Evolutionary conservation across 2,329 filamentous ascomycete genomes (phyloP).

Genomic region (Phaeophleospora eucalypticola): DNA sequence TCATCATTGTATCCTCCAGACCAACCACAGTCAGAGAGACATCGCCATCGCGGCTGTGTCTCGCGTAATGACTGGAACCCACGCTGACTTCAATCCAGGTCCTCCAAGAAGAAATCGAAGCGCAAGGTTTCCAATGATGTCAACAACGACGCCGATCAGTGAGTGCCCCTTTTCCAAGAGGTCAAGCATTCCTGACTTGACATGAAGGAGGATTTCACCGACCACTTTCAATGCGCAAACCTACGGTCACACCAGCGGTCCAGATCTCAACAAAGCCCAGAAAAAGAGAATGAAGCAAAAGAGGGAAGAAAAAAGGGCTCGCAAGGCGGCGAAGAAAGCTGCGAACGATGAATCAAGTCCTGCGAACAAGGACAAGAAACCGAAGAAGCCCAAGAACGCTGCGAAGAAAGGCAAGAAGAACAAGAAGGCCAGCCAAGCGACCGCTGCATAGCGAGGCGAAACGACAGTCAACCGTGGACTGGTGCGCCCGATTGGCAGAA

Average conservation of each 20-base stretch:
- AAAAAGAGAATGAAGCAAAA: background rate
- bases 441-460: background rate
- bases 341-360: slow-evolving; percentile 1
- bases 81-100: no score
- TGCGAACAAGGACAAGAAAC: slow-evolving; percentile 5
- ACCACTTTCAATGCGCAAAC: no score
- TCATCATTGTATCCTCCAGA: no score
- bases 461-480: background rate
- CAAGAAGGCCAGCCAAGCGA: background rate
- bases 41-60: no score
- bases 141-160: background rate
- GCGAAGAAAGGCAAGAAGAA: slow-evolving; percentile 1
- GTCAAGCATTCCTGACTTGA: no score
- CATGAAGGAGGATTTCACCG: no score
- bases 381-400: background rate
- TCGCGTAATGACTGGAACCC: no score
- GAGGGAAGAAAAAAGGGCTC: background rate
- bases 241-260: no score
- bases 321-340: background rate
- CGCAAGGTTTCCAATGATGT: no score
- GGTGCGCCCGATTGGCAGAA: background rate
- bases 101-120: no score
- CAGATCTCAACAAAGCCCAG: background rate
- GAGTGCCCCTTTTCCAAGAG: background rate
- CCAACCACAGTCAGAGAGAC: no score